Percentiles rank a stretch among this genome's conserved stretches.
Conservation (phyloP, 805 yeast genomes). For the Jamesozyma lodderae region DNA sequence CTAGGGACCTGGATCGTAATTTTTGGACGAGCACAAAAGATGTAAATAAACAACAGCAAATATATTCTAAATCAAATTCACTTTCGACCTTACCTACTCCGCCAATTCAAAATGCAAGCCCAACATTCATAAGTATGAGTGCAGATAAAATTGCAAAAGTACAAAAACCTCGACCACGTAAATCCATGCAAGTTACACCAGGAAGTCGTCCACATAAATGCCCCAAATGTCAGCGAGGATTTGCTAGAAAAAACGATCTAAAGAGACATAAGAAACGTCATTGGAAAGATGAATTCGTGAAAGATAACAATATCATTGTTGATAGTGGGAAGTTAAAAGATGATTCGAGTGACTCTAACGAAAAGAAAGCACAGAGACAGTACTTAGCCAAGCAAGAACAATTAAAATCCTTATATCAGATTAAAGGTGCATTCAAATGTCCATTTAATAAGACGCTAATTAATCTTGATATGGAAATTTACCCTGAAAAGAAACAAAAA, state of each 20-base stretch:
- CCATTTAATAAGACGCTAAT: constrained; percentile 43
- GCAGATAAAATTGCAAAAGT: too few relatives aligned
- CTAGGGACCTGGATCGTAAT: background rate
- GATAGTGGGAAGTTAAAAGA: background rate
- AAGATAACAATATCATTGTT: background rate
- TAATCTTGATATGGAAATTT: constrained; percentile 17
- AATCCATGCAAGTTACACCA: constrained; percentile 67
- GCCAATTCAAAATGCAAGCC: constrained; percentile 72
- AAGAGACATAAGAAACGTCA: constrained; percentile 81
- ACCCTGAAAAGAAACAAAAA: constrained; percentile 12
- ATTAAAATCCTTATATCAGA: constrained; percentile 16
- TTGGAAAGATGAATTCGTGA: constrained; percentile 45
- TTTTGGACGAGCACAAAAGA: background rate
- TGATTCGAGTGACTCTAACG: background rate
- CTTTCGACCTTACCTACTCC: constrained; percentile 29
- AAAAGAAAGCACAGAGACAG: background rate
- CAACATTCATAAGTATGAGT: too few relatives aligned
- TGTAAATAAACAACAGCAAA: background rate
- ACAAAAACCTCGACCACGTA: too few relatives aligned
- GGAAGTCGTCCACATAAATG: constrained; percentile 71
- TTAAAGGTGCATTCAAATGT: constrained; percentile 50
- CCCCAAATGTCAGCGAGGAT: constrained; percentile 70
- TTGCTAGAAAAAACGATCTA: constrained; percentile 80
- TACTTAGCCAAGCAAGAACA: constrained; percentile 9
- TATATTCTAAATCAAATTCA: too few relatives aligned